Evolutionary conservation across 192 early-diverging fungal genomes (phyloP).

Genomic region (Dissophora globulifera): DNA sequence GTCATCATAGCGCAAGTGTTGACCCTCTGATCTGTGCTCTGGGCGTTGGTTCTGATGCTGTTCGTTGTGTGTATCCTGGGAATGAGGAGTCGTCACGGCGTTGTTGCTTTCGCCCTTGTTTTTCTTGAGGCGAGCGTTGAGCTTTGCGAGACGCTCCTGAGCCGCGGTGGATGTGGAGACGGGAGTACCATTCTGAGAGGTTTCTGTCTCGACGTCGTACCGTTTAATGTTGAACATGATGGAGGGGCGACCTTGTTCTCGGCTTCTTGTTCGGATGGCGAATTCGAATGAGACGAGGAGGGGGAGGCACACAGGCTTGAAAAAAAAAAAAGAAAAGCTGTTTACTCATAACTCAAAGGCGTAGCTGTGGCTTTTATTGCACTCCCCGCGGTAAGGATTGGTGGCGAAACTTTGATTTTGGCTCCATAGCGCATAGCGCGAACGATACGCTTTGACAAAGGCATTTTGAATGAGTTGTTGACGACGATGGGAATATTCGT

Average conservation of each 20-base stretch:
- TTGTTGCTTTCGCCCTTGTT: constrained; percentile 32
- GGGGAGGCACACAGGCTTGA: neutral
- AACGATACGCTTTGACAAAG: too few relatives aligned
- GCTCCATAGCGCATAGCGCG: too few relatives aligned
- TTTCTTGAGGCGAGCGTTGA: constrained; percentile 56
- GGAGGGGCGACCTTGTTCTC: neutral
- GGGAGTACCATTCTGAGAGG: neutral
- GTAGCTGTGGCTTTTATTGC: too few relatives aligned
- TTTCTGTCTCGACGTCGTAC: constrained; percentile 35
- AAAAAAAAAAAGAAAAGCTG: constrained; percentile 19
- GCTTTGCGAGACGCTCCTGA: constrained; percentile 53
- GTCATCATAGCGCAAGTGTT: constrained; percentile 8
- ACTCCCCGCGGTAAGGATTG: too few relatives aligned
- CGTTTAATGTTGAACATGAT: constrained; percentile 53
- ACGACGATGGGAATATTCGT: too few relatives aligned
- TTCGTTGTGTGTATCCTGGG: neutral
- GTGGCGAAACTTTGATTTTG: too few relatives aligned
- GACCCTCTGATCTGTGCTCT: neutral
- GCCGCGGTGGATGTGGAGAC: neutral
- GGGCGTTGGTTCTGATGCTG: too few relatives aligned
- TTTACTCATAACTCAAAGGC: too few relatives aligned
- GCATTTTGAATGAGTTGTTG: too few relatives aligned
- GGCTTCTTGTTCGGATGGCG: neutral
- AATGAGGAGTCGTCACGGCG: neutral
- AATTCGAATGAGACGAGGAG: neutral